Evolutionary conservation across 257 asterid species (phyloP), one percentile per base, ranked within the genome.

Genomic region (Jaltomata sinuosa): DNA sequence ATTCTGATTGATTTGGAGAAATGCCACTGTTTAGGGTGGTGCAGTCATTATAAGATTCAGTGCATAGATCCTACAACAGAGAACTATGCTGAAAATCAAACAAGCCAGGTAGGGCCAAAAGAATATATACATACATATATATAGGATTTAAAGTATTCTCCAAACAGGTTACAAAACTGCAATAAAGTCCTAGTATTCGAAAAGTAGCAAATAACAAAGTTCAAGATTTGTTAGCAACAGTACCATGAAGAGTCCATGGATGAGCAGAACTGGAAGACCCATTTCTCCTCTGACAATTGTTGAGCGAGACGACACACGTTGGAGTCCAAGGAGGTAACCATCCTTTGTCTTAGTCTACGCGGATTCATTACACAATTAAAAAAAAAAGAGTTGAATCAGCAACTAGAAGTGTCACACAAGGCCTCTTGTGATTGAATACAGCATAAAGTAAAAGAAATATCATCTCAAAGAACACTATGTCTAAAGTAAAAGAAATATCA

Each of bases 241-340:
- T 88, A 97, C 99, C 98, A 91, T 94, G 84, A 93, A 88, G 84
- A 97, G 97, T 67, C 99, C 99, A 89, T 97, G 99, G 68, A 97
- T 82, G 36, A 97, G 97, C 89, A 97, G 88, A 83, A 95, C 97
- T 0, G 99, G 98, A 83, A 91, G 90, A 61, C 93, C 88, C 64
- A 31, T 86, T 82, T 85, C 83, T 29, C 81, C 54, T 62, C 80
- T 87, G 74, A 88, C 71, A 82, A 55, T 34, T n/a, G 80, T 87
- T 15, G 92, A 88, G 85, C 90, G 89, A 82, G 98, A 89, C 34
- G 97, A 89, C 80, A 94, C 98, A 32, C 97, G 97, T 85, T 96
- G 99, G 85, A 96, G 94, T 21, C 98, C 99, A 87, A 96, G 89
- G 47, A 94, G 42, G 88, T 83, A 96, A 36, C 98, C 99, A 92